These are phyloP conservation scores for Trametes cinnabarina DNA, from an alignment of 768 basidiomycete species.

Conservation along the genomic window DNA sequence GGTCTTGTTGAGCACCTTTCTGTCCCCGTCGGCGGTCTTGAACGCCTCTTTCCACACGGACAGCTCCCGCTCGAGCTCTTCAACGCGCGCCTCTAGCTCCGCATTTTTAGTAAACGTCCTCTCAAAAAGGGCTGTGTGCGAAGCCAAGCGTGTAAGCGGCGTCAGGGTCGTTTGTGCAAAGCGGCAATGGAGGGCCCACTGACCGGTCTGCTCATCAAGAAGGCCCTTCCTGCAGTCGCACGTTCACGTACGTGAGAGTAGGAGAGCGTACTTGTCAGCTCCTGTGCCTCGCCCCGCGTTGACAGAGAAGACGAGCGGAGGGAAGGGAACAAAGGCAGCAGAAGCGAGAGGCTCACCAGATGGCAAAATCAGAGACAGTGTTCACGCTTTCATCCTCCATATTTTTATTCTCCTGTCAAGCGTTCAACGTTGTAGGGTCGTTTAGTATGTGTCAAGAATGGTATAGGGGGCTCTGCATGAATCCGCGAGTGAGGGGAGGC, in stretches of 20 bases:
- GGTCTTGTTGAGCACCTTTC: slow-evolving; percentile 28
- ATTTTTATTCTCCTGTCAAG: neutral
- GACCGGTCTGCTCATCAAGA: slow-evolving; percentile 36
- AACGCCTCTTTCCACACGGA: slow-evolving; percentile 41
- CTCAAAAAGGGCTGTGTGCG: slow-evolving; percentile 30
- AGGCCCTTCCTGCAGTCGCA: slow-evolving; percentile 30
- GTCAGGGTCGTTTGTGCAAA: neutral
- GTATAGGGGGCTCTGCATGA: slow-evolving; percentile 13
- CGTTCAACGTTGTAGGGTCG: neutral
- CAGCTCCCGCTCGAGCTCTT: slow-evolving; percentile 40
- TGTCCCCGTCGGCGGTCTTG: slow-evolving; percentile 35
- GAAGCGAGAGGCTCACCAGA: slow-evolving; percentile 19
- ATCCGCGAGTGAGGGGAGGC: neutral
- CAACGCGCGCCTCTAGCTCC: slow-evolving; percentile 30
- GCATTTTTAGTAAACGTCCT: slow-evolving; percentile 33
- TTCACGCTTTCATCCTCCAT: slow-evolving; percentile 21
- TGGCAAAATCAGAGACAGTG: slow-evolving; percentile 12
- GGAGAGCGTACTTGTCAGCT: neutral
- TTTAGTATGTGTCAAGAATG: neutral
- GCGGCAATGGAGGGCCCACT: neutral
- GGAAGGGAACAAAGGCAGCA: neutral
- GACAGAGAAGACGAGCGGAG: neutral
- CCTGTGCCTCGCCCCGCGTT: slow-evolving; percentile 2
- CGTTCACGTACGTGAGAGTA: neutral
- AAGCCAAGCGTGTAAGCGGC: neutral